Conservation (phyloP, 2,329 filamentous ascomycete genomes). For the Phialocephala subalpina region DNA sequence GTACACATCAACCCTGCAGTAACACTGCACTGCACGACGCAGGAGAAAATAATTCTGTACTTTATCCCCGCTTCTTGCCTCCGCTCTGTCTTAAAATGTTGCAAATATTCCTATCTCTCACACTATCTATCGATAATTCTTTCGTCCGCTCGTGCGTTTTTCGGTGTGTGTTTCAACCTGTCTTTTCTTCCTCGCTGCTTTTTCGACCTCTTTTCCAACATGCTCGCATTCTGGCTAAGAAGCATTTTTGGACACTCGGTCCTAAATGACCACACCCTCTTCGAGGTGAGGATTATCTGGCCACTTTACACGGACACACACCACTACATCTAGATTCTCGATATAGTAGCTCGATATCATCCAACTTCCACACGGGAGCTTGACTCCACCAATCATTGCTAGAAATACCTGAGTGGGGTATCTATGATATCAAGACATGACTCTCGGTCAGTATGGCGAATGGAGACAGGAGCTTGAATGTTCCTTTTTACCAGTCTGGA, state of each 20-base stretch:
- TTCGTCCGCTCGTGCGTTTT: neutral
- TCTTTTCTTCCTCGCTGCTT: conserved; percentile 6
- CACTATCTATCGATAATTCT: neutral
- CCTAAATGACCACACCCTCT: neutral
- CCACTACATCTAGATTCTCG: neutral
- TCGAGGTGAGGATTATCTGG: neutral
- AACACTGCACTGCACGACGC: conserved; percentile 6
- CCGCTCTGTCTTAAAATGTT: neutral
- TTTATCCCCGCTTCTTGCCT: neutral
- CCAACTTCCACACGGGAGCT: neutral
- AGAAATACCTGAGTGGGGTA: neutral
- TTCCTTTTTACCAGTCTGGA: neutral
- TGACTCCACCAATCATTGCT: neutral
- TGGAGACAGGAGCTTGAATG: neutral
- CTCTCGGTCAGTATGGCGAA: neutral
- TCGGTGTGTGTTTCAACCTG: neutral
- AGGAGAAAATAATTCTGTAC: neutral
- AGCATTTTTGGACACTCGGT: neutral
- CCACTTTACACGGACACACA: neutral
- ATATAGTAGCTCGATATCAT: neutral
- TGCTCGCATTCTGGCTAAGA: neutral
- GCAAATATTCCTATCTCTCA: neutral
- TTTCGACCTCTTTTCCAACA: neutral
- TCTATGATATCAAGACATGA: neutral
- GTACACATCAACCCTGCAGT: neutral